These are phyloP conservation scores for Magnaporthales sp. DNA, from an alignment of 2,329 filamentous ascomycete genomes.

Conservation along the genomic window DNA sequence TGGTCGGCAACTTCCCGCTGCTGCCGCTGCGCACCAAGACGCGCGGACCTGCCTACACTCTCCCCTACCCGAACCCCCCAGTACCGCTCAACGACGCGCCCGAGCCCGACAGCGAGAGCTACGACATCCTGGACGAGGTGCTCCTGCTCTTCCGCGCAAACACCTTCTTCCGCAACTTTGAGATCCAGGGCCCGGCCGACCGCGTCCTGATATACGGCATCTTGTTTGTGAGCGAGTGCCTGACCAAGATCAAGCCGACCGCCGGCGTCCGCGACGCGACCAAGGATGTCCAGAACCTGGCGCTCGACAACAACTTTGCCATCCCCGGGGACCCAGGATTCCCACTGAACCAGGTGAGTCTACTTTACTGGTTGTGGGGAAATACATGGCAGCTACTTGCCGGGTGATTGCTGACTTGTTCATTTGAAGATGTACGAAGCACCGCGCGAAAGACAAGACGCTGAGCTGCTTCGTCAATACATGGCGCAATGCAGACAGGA, in stretches of 20 bases:
- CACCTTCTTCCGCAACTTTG: conserved; percentile 98
- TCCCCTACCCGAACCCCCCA: conserved; percentile 49
- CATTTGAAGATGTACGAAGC: conserved; percentile 71
- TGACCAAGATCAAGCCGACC: conserved; percentile 74
- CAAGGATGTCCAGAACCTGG: conserved; percentile 79
- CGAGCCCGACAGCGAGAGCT: conserved; percentile 73
- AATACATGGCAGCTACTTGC: neutral
- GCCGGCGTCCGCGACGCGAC: conserved; percentile 51
- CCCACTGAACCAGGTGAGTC: conserved; percentile 74
- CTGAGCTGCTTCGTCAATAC: conserved; percentile 82
- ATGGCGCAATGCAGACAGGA: conserved; percentile 91
- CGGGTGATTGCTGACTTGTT: neutral
- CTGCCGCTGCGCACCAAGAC: conserved; percentile 91
- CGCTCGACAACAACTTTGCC: conserved; percentile 88
- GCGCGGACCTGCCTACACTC: conserved; percentile 86
- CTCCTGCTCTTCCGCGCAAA: conserved; percentile 91
- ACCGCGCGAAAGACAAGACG: conserved; percentile 77
- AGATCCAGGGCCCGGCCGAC: conserved; percentile 94
- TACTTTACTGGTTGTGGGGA: neutral
- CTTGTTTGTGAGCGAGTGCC: conserved; percentile 83
- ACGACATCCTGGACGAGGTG: conserved; percentile 94
- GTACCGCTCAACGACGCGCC: conserved; percentile 54
- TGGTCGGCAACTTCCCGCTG: conserved; percentile 85
- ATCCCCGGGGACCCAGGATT: conserved; percentile 90
- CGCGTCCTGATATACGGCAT: conserved; percentile 94